Evolutionary conservation across 75 land plant species (phyloP).

Genomic region (Picea sitchensis): DNA sequence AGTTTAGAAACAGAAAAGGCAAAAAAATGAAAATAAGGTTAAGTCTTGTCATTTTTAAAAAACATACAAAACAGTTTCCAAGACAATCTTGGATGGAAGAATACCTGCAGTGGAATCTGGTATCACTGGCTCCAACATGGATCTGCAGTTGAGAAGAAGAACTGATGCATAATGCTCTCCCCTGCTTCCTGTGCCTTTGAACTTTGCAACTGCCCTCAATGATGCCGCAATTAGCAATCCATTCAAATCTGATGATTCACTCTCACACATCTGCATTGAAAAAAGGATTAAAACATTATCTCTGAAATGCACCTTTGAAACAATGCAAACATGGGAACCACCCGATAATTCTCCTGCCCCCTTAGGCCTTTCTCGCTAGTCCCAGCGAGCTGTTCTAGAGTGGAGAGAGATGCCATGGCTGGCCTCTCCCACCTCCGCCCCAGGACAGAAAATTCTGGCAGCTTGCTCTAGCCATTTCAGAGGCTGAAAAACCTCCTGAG

Average conservation of each 20-base stretch:
- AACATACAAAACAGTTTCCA: not conserved
- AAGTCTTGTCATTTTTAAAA: not conserved
- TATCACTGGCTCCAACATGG: constrained; percentile 17
- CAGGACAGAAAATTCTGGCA: too few relatives aligned
- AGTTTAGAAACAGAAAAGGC: not conserved
- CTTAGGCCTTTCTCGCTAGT: too few relatives aligned
- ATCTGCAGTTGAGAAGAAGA: constrained; percentile 21
- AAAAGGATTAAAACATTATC: not conserved
- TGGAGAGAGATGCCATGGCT: too few relatives aligned
- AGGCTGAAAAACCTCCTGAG: too few relatives aligned
- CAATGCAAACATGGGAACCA: too few relatives aligned
- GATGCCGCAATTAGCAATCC: constrained; percentile 20
- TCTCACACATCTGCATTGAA: constrained; percentile 16
- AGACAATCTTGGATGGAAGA: not conserved
- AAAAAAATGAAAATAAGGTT: not conserved
- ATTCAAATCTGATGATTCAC: constrained; percentile 8
- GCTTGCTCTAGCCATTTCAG: too few relatives aligned
- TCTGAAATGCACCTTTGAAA: not conserved
- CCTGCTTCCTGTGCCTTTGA: constrained; percentile 14
- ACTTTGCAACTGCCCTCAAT: constrained; percentile 24
- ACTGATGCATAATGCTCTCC: constrained; percentile 27
- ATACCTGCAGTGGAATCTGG: constrained; percentile 19
- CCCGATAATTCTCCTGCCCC: too few relatives aligned
- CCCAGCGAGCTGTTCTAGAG: too few relatives aligned
- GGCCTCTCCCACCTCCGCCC: too few relatives aligned